phyloP scores from a whole-genome alignment of 1,284 basidiomycete genomes.

The Puccinia novopanici region DNA sequence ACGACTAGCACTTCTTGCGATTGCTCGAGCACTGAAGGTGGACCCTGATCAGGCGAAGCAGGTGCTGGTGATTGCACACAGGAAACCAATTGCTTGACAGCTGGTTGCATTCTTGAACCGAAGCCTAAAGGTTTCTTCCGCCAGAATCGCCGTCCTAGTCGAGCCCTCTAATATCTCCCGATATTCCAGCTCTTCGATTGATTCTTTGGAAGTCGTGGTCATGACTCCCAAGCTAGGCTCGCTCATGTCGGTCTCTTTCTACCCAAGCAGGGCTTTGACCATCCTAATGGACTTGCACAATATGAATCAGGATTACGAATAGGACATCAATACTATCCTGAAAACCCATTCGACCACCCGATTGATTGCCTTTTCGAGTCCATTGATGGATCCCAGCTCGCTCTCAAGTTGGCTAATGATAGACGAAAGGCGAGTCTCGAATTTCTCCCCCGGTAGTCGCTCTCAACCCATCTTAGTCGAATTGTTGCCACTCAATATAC shows the following conservation, averaged over 20 bases:
- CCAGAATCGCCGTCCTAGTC: constrained; percentile 24
- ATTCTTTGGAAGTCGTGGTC: constrained; percentile 53
- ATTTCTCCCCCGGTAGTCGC: constrained; percentile 81
- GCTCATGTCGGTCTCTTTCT: constrained; percentile 57
- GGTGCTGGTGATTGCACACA: constrained; percentile 35
- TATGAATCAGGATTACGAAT: constrained; percentile 79
- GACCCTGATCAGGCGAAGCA: constrained; percentile 7
- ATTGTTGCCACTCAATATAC: constrained; percentile 78
- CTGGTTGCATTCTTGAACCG: constrained; percentile 13
- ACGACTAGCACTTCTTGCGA: constrained; percentile 21
- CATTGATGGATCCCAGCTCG: constrained; percentile 77
- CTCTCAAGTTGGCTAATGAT: constrained; percentile 82
- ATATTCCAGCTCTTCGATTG: constrained; percentile 52
- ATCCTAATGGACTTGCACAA: constrained; percentile 84
- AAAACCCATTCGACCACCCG: constrained; percentile 66
- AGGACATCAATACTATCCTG: constrained; percentile 67
- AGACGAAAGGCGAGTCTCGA: constrained; percentile 68
- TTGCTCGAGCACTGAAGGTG: constrained; percentile 35
- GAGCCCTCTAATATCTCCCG: constrained; percentile 36
- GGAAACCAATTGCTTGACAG: constrained; percentile 30
- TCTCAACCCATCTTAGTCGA: constrained; percentile 74
- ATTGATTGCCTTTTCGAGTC: constrained; percentile 75
- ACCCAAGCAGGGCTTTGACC: constrained; percentile 66
- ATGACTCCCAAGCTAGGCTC: constrained; percentile 59
- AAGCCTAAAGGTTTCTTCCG: constrained; percentile 11